Evolutionary conservation across 768 basidiomycete species (phyloP).

Genomic region (Suillus spraguei): DNA sequence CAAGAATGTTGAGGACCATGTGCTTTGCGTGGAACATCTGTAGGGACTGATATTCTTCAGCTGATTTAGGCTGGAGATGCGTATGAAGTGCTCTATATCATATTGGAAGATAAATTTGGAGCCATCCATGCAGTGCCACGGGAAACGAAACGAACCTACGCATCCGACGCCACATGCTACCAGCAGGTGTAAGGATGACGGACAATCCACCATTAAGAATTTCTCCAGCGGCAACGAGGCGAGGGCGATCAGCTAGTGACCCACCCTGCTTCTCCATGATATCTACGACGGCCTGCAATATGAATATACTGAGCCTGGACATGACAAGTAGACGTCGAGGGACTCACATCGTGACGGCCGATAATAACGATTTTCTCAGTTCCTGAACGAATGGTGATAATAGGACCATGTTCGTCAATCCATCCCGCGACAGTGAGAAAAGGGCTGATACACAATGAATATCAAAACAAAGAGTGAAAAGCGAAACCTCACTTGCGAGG

Average conservation of each 20-base stretch:
- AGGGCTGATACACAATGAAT: neutral
- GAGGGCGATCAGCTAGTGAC: neutral
- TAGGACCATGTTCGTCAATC: neutral
- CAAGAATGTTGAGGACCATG: neutral
- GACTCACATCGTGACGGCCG: neutral
- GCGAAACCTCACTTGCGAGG: neutral
- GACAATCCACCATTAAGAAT: neutral
- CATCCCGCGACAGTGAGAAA: slow-evolving; percentile 1
- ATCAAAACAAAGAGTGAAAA: neutral
- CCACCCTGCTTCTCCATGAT: slow-evolving; percentile 2
- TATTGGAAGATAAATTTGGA: neutral
- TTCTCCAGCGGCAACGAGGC: neutral
- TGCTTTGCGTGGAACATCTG: neutral
- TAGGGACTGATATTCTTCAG: neutral
- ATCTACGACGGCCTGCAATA: neutral
- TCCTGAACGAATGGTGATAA: neutral
- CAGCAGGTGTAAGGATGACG: neutral
- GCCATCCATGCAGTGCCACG: neutral
- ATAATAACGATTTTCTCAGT: neutral
- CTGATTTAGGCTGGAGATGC: slow-evolving; percentile 1
- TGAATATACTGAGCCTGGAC: neutral
- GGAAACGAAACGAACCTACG: neutral
- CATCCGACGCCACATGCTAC: slow-evolving; percentile 4
- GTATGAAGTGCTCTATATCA: neutral
- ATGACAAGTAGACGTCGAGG: neutral